A percentile compares a stretch with the other conserved stretches of the same genome.
These are phyloP conservation scores for Teunomyces cretensis DNA, from an alignment of 805 yeast species.

Conservation along the genomic window DNA sequence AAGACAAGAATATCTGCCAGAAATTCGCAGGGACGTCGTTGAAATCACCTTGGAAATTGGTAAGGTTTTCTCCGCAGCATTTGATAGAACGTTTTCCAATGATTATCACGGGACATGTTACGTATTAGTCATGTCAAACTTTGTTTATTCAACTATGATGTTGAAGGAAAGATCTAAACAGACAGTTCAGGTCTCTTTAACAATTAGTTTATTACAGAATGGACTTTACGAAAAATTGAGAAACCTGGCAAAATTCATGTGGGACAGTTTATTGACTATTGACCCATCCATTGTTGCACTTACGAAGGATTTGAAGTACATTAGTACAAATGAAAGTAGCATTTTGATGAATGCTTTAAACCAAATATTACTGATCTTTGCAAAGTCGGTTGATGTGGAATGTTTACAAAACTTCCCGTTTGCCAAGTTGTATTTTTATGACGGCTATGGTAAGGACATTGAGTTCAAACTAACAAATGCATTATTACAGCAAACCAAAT, in stretches of 20 bases:
- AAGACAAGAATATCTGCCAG: constrained; percentile 41
- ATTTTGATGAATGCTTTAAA: constrained; percentile 43
- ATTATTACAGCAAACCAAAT: constrained; percentile 41
- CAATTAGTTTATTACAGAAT: constrained; percentile 50
- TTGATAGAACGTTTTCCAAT: constrained; percentile 19
- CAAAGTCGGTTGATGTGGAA: constrained; percentile 43
- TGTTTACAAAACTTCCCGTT: constrained; percentile 37
- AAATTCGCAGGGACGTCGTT: constrained; percentile 40
- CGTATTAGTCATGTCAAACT: constrained; percentile 34
- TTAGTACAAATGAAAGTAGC: constrained; percentile 35
- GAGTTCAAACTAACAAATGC: constrained; percentile 20
- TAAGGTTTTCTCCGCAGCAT: constrained; percentile 22
- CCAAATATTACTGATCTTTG: constrained; percentile 44
- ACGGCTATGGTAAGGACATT: constrained; percentile 10
- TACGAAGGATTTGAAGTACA: constrained; percentile 30
- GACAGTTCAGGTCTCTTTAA: constrained; percentile 38
- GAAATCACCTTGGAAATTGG: constrained; percentile 37
- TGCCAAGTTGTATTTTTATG: constrained; percentile 23
- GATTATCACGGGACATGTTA: constrained; percentile 23
- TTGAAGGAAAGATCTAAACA: constrained; percentile 23
- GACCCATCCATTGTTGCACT: constrained; percentile 16
- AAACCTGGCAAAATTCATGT: constrained; percentile 21
- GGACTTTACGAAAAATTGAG: constrained; percentile 44
- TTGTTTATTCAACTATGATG: constrained; percentile 30
- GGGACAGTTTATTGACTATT: constrained; percentile 19